phyloP scores from a whole-genome alignment of 441 rosid genomes.

The Populus hybrid region DNA sequence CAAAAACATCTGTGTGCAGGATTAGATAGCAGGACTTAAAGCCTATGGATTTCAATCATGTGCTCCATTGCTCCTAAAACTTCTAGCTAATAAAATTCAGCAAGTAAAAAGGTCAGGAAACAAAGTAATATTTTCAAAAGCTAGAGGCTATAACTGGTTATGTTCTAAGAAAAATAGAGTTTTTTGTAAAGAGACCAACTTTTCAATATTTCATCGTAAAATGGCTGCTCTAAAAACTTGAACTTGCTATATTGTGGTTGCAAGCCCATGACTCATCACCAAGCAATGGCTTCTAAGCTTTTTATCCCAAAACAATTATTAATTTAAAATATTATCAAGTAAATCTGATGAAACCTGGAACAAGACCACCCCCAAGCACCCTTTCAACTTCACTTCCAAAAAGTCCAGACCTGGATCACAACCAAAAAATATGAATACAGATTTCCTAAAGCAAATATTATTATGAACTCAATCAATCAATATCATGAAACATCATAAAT shows the following conservation, averaged over 20 bases:
- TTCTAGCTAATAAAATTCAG: conserved; percentile 1
- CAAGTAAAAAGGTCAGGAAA: conserved; percentile 1
- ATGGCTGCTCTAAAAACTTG: not conserved
- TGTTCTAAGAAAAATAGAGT: not conserved
- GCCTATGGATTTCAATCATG: not conserved
- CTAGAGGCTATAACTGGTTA: not conserved
- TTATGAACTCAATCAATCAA: not conserved
- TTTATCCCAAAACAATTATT: not conserved
- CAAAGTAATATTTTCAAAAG: conserved; percentile 4
- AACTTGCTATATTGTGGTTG: not conserved
- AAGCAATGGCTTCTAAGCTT: not conserved
- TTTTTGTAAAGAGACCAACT: not conserved
- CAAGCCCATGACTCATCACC: not conserved
- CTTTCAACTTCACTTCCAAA: conserved; percentile 83
- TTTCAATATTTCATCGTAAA: not conserved
- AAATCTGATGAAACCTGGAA: conserved; percentile 63
- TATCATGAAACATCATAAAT: not conserved
- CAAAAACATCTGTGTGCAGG: not conserved
- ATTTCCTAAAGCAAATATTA: not conserved
- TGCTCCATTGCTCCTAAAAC: conserved; percentile 2
- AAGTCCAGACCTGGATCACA: conserved; percentile 50
- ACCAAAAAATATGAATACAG: conserved; percentile 8
- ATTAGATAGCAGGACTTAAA: not conserved
- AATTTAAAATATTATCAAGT: conserved; percentile 5
- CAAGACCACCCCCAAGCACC: conserved; percentile 97